Evolutionary conservation across 2,329 filamentous ascomycete species (phyloP).

Genomic region (Xenoacremonium recifei): DNA sequence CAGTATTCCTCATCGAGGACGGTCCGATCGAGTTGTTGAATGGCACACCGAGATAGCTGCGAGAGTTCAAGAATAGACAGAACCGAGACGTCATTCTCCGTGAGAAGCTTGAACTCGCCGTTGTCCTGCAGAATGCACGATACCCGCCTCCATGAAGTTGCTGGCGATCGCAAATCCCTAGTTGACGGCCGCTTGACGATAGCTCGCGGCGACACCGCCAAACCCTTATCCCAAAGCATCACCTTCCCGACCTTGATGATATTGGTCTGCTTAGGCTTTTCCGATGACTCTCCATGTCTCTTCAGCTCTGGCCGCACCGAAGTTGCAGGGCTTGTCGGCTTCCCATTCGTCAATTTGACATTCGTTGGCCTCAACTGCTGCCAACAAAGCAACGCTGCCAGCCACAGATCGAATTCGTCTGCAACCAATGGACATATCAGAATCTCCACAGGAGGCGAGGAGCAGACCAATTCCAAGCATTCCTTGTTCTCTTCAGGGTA

Average conservation of each 20-base stretch:
- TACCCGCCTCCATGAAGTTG: constrained; percentile 77
- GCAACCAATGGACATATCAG: constrained; percentile 62
- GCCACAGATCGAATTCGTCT: constrained; percentile 74
- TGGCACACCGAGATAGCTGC: constrained; percentile 82
- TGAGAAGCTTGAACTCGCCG: constrained; percentile 87
- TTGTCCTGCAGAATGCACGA: constrained; percentile 95
- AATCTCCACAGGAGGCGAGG: constrained; percentile 57
- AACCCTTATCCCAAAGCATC: constrained; percentile 83
- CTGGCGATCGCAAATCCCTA: constrained; percentile 51
- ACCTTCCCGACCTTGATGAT: constrained; percentile 96
- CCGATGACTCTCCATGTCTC: constrained; percentile 36
- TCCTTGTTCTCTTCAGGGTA: constrained; percentile 41
- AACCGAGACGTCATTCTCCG: constrained; percentile 77
- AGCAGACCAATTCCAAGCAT: constrained; percentile 54
- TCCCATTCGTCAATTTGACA: constrained; percentile 50
- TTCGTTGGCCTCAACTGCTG: constrained; percentile 67
- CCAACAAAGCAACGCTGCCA: constrained; percentile 79
- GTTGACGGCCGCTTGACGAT: constrained; percentile 59
- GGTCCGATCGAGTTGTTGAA: constrained; percentile 86
- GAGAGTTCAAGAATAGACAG: constrained; percentile 84
- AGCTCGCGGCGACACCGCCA: constrained; percentile 51
- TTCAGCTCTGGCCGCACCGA: constrained; percentile 42
- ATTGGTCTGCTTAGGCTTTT: constrained; percentile 45
- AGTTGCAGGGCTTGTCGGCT: constrained; percentile 29
- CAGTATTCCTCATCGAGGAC: constrained; percentile 92